Base-by-base conservation (phyloP, 768 basidiomycete genomes). In the Pleurotus djamor region DNA sequence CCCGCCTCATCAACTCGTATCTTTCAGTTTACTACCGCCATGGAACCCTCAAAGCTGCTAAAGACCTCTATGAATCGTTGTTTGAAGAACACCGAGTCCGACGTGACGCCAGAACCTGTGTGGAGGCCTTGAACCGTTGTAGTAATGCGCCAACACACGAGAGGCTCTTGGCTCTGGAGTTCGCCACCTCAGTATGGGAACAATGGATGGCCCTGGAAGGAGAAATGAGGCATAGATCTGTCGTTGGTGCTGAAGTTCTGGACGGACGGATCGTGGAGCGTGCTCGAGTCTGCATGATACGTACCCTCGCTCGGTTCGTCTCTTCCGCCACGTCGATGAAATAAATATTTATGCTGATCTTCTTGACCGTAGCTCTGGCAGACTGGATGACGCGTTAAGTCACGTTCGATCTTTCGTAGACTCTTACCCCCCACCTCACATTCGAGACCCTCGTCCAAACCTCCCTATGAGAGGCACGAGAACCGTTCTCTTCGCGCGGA, bases 1-100 rank as follows among this genome's bases (percentile, higher is more conserved):
- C 91, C 0, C 78, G 82, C 1, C 80, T 97, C 5, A 65, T 95
- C 63, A 92, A 89, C 64, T 83, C 94, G 2, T 98, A 92, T 67
- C 75, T 97, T 52, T 84, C 89, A 10, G 89, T 95, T 0, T 82
- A 87, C 68, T 89, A 89, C 67, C 71, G 70, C 47, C 83, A 83
- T 60, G 69, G 74, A 1, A 65, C 79, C 8, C 72, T 95, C 45
- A 78, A 82, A 21, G 67, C 67, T 2, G 74, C 83, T 2, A 72
- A 74, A 33, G 75, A 78, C 6, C 69, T 79, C 6, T 94, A 89
- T 69, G 69, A 77, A 60, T 70, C 68, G 4, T 60, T 88, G 2
- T 91, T 82, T 60, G 68, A 73, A 16, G 68, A 79, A 8, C 62
- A 74, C 0, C 72, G 65, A 0, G 68, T 88, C 1, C 58, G 59